phyloP scores from a whole-genome alignment of 805 yeast genomes.

The Clavispora asparagi region DNA sequence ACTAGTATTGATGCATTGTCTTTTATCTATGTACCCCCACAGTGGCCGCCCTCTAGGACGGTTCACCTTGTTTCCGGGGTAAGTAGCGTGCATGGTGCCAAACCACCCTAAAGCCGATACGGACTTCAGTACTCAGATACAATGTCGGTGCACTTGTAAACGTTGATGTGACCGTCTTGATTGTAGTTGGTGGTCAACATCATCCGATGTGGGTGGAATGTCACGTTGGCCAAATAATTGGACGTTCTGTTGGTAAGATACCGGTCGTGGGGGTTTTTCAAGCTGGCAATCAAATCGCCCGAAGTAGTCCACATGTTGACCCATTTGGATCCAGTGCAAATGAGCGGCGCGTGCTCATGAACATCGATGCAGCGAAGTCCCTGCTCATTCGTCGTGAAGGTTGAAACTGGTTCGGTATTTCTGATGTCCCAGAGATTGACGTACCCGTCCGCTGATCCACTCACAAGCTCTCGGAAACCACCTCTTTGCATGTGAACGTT shows the following conservation, averaged over 20 bases:
- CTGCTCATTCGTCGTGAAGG: conserved; percentile 55
- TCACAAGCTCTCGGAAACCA: conserved; percentile 82
- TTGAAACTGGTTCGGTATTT: conserved; percentile 59
- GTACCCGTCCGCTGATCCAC: conserved; percentile 78
- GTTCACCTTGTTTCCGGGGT: background rate
- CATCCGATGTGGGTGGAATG: conserved; percentile 94
- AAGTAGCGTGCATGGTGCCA: background rate
- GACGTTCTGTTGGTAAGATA: conserved; percentile 43
- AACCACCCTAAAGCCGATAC: background rate
- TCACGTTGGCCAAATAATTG: conserved; percentile 57
- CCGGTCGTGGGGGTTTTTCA: conserved; percentile 45
- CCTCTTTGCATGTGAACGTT: conserved; percentile 96
- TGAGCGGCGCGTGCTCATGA: conserved; percentile 95
- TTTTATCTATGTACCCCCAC: background rate
- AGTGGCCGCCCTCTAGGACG: background rate
- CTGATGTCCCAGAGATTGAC: conserved; percentile 92
- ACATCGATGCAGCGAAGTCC: conserved; percentile 63
- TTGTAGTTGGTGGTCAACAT: conserved; percentile 80
- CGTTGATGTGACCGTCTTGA: conserved; percentile 66
- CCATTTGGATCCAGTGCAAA: conserved; percentile 79
- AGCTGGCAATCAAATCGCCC: conserved; percentile 65
- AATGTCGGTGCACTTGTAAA: conserved; percentile 44
- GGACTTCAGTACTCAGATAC: conserved; percentile 24
- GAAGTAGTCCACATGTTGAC: conserved; percentile 81
- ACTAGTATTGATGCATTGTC: background rate